Conservation (phyloP, 2,329 filamentous ascomycete species). For the Chaetomium sp. region DNA sequence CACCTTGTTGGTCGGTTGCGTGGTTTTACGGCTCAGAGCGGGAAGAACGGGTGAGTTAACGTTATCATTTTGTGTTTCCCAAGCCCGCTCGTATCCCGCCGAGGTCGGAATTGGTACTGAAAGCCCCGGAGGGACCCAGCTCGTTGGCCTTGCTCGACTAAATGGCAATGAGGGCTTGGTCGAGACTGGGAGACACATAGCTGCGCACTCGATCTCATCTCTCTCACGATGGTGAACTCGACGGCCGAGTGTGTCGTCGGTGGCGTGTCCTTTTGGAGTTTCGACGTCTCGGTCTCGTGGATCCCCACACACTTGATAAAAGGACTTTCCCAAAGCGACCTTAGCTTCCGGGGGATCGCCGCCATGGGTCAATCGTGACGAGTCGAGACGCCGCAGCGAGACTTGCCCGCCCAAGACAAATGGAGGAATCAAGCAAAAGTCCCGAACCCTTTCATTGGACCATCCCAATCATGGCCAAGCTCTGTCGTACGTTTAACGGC, state of each 20-base stretch:
- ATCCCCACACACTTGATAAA: background rate
- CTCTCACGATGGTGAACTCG: background rate
- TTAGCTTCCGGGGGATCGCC: conserved; percentile 20
- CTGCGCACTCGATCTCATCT: background rate
- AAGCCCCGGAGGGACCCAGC: background rate
- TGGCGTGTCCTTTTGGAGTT: conserved; percentile 12
- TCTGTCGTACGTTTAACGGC: background rate
- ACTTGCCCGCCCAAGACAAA: background rate
- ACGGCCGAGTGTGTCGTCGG: background rate
- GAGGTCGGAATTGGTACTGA: background rate
- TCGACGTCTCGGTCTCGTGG: conserved; percentile 26
- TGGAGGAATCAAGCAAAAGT: background rate
- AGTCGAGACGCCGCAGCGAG: background rate
- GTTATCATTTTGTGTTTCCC: conserved; percentile 9
- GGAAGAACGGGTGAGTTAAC: background rate
- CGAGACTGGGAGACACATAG: background rate
- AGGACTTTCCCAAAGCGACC: conserved; percentile 8
- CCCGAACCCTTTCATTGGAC: background rate
- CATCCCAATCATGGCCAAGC: background rate
- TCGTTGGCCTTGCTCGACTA: background rate
- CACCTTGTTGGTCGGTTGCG: conserved; percentile 27
- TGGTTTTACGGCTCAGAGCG: conserved; percentile 21
- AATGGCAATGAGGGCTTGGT: background rate
- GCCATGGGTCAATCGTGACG: conserved; percentile 17
- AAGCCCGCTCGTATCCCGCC: background rate